Conservation (phyloP, 2,329 filamentous ascomycete genomes). For the Aspergillus neotritici region DNA sequence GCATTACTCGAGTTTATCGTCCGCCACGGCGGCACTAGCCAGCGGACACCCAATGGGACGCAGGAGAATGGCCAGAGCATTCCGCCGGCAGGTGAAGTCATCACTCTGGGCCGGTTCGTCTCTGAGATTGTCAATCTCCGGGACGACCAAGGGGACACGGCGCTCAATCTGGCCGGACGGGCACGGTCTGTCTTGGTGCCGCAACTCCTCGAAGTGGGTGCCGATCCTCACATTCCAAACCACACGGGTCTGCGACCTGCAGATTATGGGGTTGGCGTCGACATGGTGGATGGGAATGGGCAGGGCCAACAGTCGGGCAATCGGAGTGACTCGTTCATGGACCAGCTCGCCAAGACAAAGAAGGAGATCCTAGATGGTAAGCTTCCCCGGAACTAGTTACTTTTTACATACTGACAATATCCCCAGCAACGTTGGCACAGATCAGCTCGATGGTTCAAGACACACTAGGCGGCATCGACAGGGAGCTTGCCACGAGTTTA, state of each 20-base stretch:
- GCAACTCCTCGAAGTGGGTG: conserved; percentile 91
- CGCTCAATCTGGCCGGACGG: conserved; percentile 84
- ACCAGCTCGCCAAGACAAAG: conserved; percentile 41
- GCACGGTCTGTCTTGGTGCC: conserved; percentile 96
- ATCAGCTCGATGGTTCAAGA: conserved; percentile 65
- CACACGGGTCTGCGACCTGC: conserved; percentile 79
- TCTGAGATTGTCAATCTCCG: conserved; percentile 94
- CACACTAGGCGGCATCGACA: conserved; percentile 71
- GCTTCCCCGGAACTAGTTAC: conserved; percentile 2
- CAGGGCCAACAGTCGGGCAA: conserved; percentile 43
- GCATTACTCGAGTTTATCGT: conserved; percentile 92
- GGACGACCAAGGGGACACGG: conserved; percentile 90
- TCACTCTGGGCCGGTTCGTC: conserved; percentile 89
- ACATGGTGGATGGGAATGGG: conserved; percentile 48
- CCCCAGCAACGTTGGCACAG: conserved; percentile 34
- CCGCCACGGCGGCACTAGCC: conserved; percentile 65
- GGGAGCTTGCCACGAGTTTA: conserved; percentile 73
- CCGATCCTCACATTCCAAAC: conserved; percentile 87
- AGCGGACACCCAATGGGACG: conserved; percentile 34
- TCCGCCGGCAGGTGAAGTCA: conserved; percentile 52
- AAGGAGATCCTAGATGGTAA: conserved; percentile 43
- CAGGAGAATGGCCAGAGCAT: conserved; percentile 21
- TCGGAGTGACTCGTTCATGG: conserved; percentile 38
- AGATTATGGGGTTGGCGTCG: conserved; percentile 88
- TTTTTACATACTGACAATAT: conserved; percentile 29